Base-by-base conservation (phyloP, 805 yeast genomes). In the Peterozyma toletana region DNA sequence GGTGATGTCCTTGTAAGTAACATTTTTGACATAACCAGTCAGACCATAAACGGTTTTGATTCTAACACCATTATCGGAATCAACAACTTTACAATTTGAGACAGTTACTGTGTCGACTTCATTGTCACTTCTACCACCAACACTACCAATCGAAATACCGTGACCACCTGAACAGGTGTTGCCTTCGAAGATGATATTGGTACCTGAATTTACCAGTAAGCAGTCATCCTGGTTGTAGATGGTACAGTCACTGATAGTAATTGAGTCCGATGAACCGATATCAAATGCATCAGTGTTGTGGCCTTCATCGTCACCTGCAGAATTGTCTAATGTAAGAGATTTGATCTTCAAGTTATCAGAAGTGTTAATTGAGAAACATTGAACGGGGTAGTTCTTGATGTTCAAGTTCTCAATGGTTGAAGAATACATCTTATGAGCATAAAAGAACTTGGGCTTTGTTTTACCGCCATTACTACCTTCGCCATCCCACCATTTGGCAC, bases 141-240 rank as follows among this genome's bases (percentile, higher is more conserved):
- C 48, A n/a, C 47, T 41, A 18, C 53, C 52, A 37, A 51, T 43
- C 11, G 54, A 51, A 31, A 49, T 49, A 31, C 54, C 54, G 30
- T 51, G 53, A 37, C 50, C 51, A 40, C 49, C 49, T 21, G 43
- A 45, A 41, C 54, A 51, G 30, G 39, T 37, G 29, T 49, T 51
- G 36, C 41, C 46, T 18, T 18, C 14, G 40, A 51, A 49, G 14
- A 40, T 21, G 38, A 48, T 49, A 18, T 40, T 44, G 5, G 40
- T 45, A 40, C 53, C 51, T 13, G 51, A 47, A 27, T 51, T 48
- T 7, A 51, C 44, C 14, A 53, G 51, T 10, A 51, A 43, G 42
- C 53, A 51, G 18, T 49, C 54, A 42, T 51, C 53, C 40, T 49
- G 49, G 33, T 51, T 51, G 21, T 47, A 39, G 18, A 49, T 41